phyloP scores from a whole-genome alignment of 129 eudicot species.

The Helianthus tuberosus region DNA sequence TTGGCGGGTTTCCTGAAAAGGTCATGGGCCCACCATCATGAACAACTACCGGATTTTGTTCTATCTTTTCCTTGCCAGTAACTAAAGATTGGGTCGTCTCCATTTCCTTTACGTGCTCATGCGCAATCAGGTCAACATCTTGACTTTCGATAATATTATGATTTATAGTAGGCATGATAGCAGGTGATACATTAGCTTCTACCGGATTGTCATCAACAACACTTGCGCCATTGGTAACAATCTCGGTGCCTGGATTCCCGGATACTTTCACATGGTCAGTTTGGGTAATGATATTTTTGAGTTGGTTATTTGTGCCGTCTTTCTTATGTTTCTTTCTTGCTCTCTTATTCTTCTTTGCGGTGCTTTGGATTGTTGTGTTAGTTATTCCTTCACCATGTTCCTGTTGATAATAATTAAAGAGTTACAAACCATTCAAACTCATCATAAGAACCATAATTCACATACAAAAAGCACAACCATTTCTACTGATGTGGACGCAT shows the following conservation, averaged over 20 bases:
- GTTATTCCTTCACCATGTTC: conserved; percentile 45
- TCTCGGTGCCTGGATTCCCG: conserved; percentile 22
- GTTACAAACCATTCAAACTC: conserved; percentile 43
- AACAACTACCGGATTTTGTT: conserved; percentile 37
- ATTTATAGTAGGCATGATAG: conserved; percentile 29
- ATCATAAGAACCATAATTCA: conserved; percentile 36
- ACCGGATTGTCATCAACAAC: conserved; percentile 17
- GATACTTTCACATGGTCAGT: conserved; percentile 29
- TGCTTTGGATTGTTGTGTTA: conserved; percentile 43
- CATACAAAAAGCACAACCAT: conserved; percentile 57
- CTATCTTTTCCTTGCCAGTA: conserved; percentile 36
- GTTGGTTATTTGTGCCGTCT: conserved; percentile 28
- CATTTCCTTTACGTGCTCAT: conserved; percentile 30
- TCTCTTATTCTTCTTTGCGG: conserved; percentile 65
- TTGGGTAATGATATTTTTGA: conserved; percentile 40
- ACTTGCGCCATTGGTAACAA: conserved; percentile 14
- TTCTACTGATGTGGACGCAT: conserved; percentile 39
- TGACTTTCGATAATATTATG: conserved; percentile 16
- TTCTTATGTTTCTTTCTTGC: conserved; percentile 57
- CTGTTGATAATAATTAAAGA: conserved; percentile 53
- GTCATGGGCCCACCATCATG: conserved; percentile 36
- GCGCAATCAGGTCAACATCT: conserved; percentile 17
- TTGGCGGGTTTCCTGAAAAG: conserved; percentile 54
- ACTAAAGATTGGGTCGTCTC: conserved; percentile 32
- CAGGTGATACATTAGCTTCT: conserved; percentile 25